Conservation (phyloP, 1,284 basidiomycete genomes). For the Hemileccinum hortonii region DNA sequence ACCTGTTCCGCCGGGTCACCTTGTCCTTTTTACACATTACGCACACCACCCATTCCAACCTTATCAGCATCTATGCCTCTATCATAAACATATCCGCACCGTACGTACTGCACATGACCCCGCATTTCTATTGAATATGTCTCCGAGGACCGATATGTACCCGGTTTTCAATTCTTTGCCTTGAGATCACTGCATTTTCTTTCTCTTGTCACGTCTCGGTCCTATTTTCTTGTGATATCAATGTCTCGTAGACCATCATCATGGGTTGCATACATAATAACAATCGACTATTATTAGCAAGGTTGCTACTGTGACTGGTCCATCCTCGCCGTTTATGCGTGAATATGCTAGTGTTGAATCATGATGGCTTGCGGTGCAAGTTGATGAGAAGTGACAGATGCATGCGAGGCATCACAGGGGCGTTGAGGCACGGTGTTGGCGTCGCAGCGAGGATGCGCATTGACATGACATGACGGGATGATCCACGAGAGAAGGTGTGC, state of each 20-base stretch:
- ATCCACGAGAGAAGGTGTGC: slow-evolving; percentile 11
- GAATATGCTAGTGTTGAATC: slow-evolving; percentile 1
- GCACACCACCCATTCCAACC: neutral
- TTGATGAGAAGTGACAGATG: too few relatives aligned
- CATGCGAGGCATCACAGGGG: neutral
- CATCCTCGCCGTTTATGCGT: slow-evolving; percentile 17
- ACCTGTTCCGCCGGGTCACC: slow-evolving; percentile 17
- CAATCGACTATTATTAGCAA: slow-evolving; percentile 24
- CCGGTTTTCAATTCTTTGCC: neutral
- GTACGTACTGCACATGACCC: slow-evolving; percentile 32
- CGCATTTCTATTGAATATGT: slow-evolving; percentile 29
- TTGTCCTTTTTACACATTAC: slow-evolving; percentile 2
- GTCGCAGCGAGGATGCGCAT: slow-evolving; percentile 3
- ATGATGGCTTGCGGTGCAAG: too few relatives aligned
- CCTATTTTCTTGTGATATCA: slow-evolving; percentile 15
- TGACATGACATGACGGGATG: slow-evolving; percentile 16
- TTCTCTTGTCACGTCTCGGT: neutral
- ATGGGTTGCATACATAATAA: slow-evolving; percentile 17
- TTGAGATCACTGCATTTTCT: slow-evolving; percentile 3
- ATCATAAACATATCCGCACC: slow-evolving; percentile 25
- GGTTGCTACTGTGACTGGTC: slow-evolving; percentile 18
- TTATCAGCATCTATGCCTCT: slow-evolving; percentile 30
- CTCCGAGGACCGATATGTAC: slow-evolving; percentile 10
- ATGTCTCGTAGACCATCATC: slow-evolving; percentile 12
- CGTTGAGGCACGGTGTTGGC: neutral